Evolutionary conservation across 306 rosid genomes (phyloP), one percentile per base, ranked within the genome.

Genomic region (Acmispon strigosus): DNA sequence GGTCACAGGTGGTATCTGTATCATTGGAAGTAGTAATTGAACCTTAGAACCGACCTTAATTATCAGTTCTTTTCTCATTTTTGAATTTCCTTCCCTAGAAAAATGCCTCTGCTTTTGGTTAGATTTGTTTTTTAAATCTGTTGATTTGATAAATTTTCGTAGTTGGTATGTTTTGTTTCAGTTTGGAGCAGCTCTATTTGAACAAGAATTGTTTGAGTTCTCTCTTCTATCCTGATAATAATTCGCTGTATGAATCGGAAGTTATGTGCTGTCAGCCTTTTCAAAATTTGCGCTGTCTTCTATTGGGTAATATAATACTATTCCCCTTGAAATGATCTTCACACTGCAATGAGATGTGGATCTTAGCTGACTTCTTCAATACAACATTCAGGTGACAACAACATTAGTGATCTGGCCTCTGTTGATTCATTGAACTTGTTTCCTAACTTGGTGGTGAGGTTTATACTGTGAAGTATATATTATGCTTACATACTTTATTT

Each of bases 141-240:
- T 76, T 66, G 17, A 41, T 70, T 66, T 75, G 65, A 80, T 65
- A 57, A 69, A 54, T 76, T 81, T 71, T 34, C 11, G n/a, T 16
- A 57, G 63, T 82, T 73, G 66, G 48, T 72, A 51, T 55, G 49
- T 65, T 52, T 76, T 81, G 59, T 76, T 85, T 76, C 86, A 94
- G 99, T 88, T 94, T 91, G 92, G 92, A 89, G 95, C 90, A 94
- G 90, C 91, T 94, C 68, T 84, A 90, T 78, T 77, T 94, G 84
- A 89, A 85, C 85, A 87, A 84, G 88, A 94, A 94, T 87, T 84
- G 76, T 36, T 85, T 94, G 90, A 82, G 63, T 60, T 45, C 52
- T 78, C 73, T 94, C 75, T 84, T 80, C 74, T 89, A 87, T 81
- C 90, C 96, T 34, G 82, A 73, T 74, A 66, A 73, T 14, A 66